These are phyloP conservation scores for Paxillus involutus DNA, from an alignment of 768 basidiomycete species.

Conservation along the genomic window DNA sequence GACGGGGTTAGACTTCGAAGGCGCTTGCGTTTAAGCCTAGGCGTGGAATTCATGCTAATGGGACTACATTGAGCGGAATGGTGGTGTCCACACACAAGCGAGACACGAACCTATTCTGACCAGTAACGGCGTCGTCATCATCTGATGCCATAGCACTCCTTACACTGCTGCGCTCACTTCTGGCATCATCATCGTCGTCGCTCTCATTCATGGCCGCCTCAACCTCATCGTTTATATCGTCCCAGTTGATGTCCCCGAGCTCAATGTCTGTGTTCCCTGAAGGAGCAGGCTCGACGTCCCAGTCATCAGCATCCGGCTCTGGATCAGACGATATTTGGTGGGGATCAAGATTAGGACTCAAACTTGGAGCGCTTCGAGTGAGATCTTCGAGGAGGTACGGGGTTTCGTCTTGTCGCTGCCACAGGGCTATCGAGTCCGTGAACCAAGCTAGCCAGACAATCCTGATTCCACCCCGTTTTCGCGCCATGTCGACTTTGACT, in stretches of 20 bases:
- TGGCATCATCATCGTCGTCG: constrained; percentile 49
- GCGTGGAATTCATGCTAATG: constrained; percentile 41
- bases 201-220: constrained; percentile 85
- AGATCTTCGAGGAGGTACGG: constrained; percentile 73
- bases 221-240: constrained; percentile 82
- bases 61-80: constrained; percentile 4
- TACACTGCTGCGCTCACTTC: constrained; percentile 41
- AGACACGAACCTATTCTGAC: constrained; percentile 40
- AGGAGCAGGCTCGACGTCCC: constrained; percentile 48
- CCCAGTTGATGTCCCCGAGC: constrained; percentile 73
- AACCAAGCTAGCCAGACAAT: constrained; percentile 93
- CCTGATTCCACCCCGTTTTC: constrained; percentile 71
- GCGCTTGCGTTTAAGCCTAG: constrained; percentile 61
- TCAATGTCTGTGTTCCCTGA: constrained; percentile 39
- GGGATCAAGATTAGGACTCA: constrained; percentile 45
- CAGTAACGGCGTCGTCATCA: constrained; percentile 47
- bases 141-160: constrained; percentile 47
- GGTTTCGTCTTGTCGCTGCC: constrained; percentile 78
- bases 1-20: constrained; percentile 72
- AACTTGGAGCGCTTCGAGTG: constrained; percentile 37
- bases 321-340: constrained; percentile 63
- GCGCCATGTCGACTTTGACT: constrained; percentile 85
- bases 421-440: constrained; percentile 84
- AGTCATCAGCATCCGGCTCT: constrained; percentile 69
- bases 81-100: constrained; percentile 22